Evolutionary conservation across 2,329 filamentous ascomycete species (phyloP), one percentile per base, ranked within the genome.

Genomic region (Scopulariopsis brevicaulis): DNA sequence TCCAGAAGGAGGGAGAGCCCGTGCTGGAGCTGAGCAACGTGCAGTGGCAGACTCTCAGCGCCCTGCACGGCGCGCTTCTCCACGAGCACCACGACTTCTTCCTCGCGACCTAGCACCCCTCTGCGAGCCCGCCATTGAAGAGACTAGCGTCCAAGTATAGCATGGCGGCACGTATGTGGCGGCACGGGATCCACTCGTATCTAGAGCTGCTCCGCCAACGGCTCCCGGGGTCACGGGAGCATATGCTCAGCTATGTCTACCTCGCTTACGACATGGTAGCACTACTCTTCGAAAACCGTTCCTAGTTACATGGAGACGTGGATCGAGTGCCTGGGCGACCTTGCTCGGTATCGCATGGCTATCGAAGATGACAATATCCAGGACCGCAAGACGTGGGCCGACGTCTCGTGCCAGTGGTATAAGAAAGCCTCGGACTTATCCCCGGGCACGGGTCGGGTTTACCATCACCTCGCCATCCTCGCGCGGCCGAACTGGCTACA

Each of bases 161-260:
- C 0, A 96, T 97, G 90, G 92, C 93, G 0, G 90, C 89, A 0
- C 77, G 93, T 0, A 94, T 97, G 89, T 97, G 93, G 94, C 80
- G 90, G 0, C 89, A 96, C 64, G 93, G 89, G 0, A 96, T 97
- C 3, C 90, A 95, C 66, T 85, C 84, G 0, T 94, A 94, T 59
- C 76, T 96, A 0, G 90, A 96, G 63, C 69, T 95, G 0, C 70
- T 96, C 0, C 77, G 90, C 0, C 84, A 89, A 62, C 81, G 85
- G 2, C 73, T 96, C 0, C 93, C 92, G 0, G 78, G 77, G 0
- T 91, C 88, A 1, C 72, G 91, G 0, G 92, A 96, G 55, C 88
- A 95, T 58, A 96, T 97, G 91, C 74, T 96, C 0, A 84, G 85
- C 0, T 97, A 96, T 58, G 90, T 97, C 0, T 95, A 95, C 61